phyloP scores from a whole-genome alignment of 2,329 filamentous ascomycete species.

The Hymenoscyphus albidus region DNA sequence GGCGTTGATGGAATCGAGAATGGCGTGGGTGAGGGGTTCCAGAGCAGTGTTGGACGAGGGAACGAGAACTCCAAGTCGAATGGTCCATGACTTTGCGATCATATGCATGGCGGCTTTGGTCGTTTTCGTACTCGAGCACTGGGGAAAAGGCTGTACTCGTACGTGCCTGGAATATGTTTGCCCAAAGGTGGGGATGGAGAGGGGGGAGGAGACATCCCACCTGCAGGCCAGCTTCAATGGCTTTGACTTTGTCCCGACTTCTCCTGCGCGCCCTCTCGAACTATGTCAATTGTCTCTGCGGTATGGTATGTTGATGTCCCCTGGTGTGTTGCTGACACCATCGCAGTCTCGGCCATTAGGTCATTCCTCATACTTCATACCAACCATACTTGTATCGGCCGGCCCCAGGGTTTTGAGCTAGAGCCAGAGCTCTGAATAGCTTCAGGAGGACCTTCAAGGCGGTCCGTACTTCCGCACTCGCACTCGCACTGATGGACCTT shows the following conservation, averaged over 20 bases:
- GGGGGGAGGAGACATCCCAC: background rate
- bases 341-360: no score
- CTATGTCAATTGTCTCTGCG: background rate
- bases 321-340: no score
- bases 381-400: no score
- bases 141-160: background rate
- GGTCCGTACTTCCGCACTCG: background rate
- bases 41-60: constrained; percentile 44
- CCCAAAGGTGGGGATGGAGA: background rate
- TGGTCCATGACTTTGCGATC: constrained; percentile 3
- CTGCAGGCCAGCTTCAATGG: background rate
- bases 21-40: constrained; percentile 40
- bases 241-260: background rate
- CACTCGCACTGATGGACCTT: background rate
- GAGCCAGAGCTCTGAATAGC: background rate
- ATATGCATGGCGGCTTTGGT: constrained; percentile 3
- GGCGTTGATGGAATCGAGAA: constrained; percentile 31
- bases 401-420: background rate
- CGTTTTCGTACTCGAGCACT: background rate
- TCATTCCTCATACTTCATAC: background rate
- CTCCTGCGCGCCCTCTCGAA: background rate
- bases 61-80: constrained; percentile 40
- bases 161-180: background rate
- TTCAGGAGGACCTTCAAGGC: background rate
- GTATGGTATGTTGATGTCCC: no score